phyloP scores from a whole-genome alignment of 331 rosid species.

The Pyracantha coccinea region DNA sequence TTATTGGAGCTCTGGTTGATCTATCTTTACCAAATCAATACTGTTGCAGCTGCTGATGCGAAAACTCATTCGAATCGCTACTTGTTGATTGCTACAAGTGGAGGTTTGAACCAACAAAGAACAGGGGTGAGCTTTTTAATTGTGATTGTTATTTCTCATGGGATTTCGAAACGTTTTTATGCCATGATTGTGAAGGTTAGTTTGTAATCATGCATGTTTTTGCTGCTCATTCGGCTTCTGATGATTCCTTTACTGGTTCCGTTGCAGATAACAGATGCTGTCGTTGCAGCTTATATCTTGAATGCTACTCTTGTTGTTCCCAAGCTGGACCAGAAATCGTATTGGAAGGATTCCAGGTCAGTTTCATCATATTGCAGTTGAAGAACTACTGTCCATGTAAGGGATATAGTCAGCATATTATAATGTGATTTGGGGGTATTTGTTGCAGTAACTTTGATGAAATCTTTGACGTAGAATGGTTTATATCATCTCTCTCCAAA shows the following conservation, averaged over 20 bases:
- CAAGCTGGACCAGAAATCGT: constrained; percentile 73
- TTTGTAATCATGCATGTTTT: not conserved
- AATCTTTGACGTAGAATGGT: constrained; percentile 69
- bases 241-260: constrained; percentile 2
- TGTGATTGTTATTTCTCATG: not conserved
- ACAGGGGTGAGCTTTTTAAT: constrained; percentile 65
- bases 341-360: constrained; percentile 82
- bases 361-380: not conserved
- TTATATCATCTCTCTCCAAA: constrained; percentile 54
- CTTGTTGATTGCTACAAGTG: constrained; percentile 70
- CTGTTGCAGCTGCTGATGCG: constrained; percentile 44
- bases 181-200: not conserved
- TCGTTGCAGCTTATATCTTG: constrained; percentile 79
- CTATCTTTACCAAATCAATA: constrained; percentile 1
- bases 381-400: not conserved
- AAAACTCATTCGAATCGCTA: constrained; percentile 61
- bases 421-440: constrained; percentile 14
- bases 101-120: constrained; percentile 94
- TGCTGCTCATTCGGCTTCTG: not conserved
- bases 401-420: not conserved
- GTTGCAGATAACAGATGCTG: constrained; percentile 84
- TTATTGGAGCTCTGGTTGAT: not conserved
- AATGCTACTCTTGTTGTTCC: constrained; percentile 93
- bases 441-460: constrained; percentile 75
- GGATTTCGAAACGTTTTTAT: not conserved